Evolutionary conservation across 2,329 filamentous ascomycete genomes (phyloP).

Genomic region (Calonectria pseudoturangicola): DNA sequence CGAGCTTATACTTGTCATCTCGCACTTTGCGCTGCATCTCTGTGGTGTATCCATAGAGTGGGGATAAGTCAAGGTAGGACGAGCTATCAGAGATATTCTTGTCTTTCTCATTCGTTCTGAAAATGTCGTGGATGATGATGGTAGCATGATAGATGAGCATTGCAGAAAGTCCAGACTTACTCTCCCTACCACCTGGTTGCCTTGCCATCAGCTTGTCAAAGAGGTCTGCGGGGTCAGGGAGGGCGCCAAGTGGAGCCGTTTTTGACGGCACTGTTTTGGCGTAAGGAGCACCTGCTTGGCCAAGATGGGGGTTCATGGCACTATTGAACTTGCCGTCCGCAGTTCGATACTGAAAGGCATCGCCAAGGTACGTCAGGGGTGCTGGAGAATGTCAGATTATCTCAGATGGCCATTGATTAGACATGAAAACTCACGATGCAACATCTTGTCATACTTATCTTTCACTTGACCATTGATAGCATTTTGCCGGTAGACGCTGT

Average conservation of each 20-base stretch:
- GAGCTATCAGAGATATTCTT: constrained; percentile 60
- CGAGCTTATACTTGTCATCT: constrained; percentile 57
- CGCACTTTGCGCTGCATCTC: constrained; percentile 60
- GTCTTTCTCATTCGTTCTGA: constrained; percentile 60
- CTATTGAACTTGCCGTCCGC: constrained; percentile 57
- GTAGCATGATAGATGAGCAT: constrained; percentile 70
- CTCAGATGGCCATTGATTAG: background rate
- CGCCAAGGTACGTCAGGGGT: constrained; percentile 50
- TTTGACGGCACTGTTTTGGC: constrained; percentile 55
- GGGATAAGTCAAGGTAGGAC: constrained; percentile 68
- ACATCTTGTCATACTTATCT: constrained; percentile 44
- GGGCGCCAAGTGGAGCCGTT: constrained; percentile 49
- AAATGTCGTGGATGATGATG: constrained; percentile 72
- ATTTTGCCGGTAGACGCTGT: background rate
- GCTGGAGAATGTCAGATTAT: background rate
- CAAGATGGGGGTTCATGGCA: constrained; percentile 54
- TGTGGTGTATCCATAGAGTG: constrained; percentile 63
- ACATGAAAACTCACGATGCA: background rate
- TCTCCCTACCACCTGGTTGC: constrained; percentile 51
- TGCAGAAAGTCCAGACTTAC: constrained; percentile 66
- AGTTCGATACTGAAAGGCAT: constrained; percentile 52
- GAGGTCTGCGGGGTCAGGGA: constrained; percentile 56
- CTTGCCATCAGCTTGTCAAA: constrained; percentile 58
- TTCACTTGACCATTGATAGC: constrained; percentile 37
- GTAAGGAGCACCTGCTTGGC: constrained; percentile 56